Conservation (phyloP, 495 filamentous ascomycete species). For the Penicillium riverlandense region DNA sequence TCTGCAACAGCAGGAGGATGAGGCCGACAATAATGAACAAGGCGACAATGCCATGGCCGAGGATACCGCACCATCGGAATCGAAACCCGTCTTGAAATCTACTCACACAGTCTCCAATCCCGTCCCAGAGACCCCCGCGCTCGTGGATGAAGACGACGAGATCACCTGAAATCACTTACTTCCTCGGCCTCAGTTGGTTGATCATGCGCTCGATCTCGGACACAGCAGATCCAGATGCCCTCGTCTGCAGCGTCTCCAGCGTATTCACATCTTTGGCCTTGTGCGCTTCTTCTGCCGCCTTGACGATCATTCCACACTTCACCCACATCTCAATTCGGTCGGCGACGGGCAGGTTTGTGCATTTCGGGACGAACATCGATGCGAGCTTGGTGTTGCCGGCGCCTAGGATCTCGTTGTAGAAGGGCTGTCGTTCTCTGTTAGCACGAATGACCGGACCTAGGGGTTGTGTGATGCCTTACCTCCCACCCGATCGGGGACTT, state of each 20-base stretch:
- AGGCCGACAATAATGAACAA: slow-evolving; percentile 17
- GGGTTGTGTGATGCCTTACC: slow-evolving; percentile 37
- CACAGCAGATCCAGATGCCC: slow-evolving; percentile 47
- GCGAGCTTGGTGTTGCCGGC: slow-evolving; percentile 90
- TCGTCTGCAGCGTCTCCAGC: slow-evolving; percentile 50
- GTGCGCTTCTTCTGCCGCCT: slow-evolving; percentile 88
- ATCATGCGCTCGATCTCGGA: slow-evolving; percentile 59
- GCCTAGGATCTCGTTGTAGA: slow-evolving; percentile 80
- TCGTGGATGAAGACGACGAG: slow-evolving; percentile 32
- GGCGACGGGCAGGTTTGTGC: slow-evolving; percentile 51
- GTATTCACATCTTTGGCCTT: slow-evolving; percentile 69
- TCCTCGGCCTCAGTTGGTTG: slow-evolving; percentile 43
- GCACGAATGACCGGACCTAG: slow-evolving; percentile 8
- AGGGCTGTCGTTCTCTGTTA: slow-evolving; percentile 52
- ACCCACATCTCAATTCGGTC: slow-evolving; percentile 89
- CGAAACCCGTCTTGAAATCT: slow-evolving; percentile 11
- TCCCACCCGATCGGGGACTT: slow-evolving; percentile 98
- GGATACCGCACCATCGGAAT: slow-evolving; percentile 12
- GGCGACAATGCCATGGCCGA: slow-evolving; percentile 29
- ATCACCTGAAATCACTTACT: slow-evolving; percentile 38
- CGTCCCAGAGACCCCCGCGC: slow-evolving; percentile 14
- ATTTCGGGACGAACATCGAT: slow-evolving; percentile 80
- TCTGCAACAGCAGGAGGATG: slow-evolving; percentile 17
- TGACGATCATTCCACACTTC: slow-evolving; percentile 84
- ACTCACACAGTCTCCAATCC: slow-evolving; percentile 5